Evolutionary conservation across 2,329 filamentous ascomycete genomes (phyloP).

Genomic region (Allantophomopsis lycopodina): DNA sequence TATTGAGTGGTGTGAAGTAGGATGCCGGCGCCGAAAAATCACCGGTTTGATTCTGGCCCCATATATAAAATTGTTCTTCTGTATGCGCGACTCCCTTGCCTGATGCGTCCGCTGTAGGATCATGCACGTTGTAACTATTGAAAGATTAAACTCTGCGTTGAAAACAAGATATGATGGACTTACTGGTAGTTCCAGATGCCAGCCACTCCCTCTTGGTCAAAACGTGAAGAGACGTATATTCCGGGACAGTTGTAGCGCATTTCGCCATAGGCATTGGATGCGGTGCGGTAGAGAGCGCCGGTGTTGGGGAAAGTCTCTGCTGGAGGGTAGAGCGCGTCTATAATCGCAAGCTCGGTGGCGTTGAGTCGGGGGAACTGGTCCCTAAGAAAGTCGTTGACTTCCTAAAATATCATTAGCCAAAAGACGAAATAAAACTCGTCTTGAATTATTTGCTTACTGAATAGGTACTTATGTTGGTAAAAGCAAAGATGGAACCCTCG

Average conservation of each 20-base stretch:
- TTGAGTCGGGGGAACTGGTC: slow-evolving; percentile 43
- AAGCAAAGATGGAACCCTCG: slow-evolving; percentile 50
- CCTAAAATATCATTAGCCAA: slow-evolving; percentile 5
- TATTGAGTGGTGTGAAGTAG: slow-evolving; percentile 39
- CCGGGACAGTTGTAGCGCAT: slow-evolving; percentile 52
- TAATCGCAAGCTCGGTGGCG: slow-evolving; percentile 29
- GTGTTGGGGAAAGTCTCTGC: slow-evolving; percentile 29
- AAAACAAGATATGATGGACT: too few species aligned
- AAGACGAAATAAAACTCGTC: too few species aligned
- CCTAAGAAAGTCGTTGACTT: slow-evolving; percentile 40
- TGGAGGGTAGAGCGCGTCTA: slow-evolving; percentile 41
- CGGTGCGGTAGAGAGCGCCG: slow-evolving; percentile 43
- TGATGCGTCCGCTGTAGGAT: slow-evolving; percentile 32
- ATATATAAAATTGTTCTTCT: slow-evolving; percentile 52
- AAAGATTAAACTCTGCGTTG: too few species aligned
- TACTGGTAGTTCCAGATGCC: slow-evolving; percentile 56
- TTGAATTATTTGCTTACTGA: too few species aligned
- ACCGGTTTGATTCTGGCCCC: slow-evolving; percentile 42
- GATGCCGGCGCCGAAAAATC: slow-evolving; percentile 31
- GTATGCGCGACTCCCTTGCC: slow-evolving; percentile 56
- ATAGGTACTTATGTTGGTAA: slow-evolving; percentile 29
- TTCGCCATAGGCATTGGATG: slow-evolving; percentile 46
- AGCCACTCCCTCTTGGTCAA: slow-evolving; percentile 12
- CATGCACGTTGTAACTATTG: slow-evolving; percentile 36
- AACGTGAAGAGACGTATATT: slow-evolving; percentile 28